These are phyloP conservation scores for Cornus kousa DNA, from an alignment of 148 eudicot genomes.

Conservation along the genomic window DNA sequence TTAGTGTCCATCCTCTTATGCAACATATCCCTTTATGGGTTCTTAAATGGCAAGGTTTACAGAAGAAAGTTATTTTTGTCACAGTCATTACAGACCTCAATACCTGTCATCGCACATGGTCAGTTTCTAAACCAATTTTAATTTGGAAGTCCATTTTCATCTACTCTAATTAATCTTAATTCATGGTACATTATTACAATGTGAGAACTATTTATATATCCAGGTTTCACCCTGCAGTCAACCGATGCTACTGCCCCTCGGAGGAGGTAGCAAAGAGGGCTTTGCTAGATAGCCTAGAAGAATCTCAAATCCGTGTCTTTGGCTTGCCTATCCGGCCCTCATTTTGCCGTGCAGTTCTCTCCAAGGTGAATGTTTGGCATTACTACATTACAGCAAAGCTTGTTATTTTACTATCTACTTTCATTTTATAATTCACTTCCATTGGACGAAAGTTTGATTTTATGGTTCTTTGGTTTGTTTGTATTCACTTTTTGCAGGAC, in stretches of 20 bases:
- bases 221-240: constrained; percentile 92
- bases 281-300: constrained; percentile 66
- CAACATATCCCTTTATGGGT: constrained; percentile 98
- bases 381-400: not conserved
- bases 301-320: constrained; percentile 74
- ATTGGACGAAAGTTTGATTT: not conserved
- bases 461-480: constrained; percentile 4
- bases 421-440: not conserved
- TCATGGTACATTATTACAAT: not conserved
- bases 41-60: constrained; percentile 96
- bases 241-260: constrained; percentile 89
- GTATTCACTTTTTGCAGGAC: constrained; percentile 37
- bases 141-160: not conserved
- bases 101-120: constrained; percentile 97
- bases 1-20: constrained; percentile 97
- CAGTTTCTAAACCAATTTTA: constrained; percentile 13
- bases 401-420: not conserved
- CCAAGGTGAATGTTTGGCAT: constrained; percentile 48
- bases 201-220: constrained; percentile 12
- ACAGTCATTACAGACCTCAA: constrained; percentile 94
- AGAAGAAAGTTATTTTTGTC: constrained; percentile 87
- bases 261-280: constrained; percentile 96
- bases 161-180: not conserved
- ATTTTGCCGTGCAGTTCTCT: constrained; percentile 67
- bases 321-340: constrained; percentile 97